These are phyloP conservation scores for Epicoccum sorghinum DNA, from an alignment of 2,329 filamentous ascomycete species.

Conservation along the genomic window DNA sequence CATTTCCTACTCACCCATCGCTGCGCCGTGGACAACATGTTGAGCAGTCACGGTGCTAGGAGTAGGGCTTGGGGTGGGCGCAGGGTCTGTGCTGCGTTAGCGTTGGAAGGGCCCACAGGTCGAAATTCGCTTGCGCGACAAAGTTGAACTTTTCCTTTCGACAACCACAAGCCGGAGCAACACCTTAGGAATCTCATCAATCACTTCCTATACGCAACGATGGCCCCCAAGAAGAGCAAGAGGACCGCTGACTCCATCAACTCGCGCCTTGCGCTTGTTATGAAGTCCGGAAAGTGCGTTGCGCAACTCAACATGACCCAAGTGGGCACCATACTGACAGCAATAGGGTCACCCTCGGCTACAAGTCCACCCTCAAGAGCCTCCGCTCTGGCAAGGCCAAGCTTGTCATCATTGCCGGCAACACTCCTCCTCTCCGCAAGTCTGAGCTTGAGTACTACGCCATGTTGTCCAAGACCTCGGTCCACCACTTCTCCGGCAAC, in stretches of 20 bases:
- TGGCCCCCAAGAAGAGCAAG: conserved; percentile 78
- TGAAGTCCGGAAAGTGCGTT: conserved; percentile 67
- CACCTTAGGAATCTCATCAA: conserved; percentile 31
- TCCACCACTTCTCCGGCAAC: conserved; percentile 98
- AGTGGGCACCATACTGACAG: conserved; percentile 23
- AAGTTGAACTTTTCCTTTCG: conserved; percentile 11
- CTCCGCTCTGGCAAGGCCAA: conserved; percentile 97
- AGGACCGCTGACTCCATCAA: conserved; percentile 85
- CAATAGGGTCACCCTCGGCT: conserved; percentile 78
- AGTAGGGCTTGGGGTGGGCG: too few species aligned
- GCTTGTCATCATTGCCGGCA: conserved; percentile 93
- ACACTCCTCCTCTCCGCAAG: conserved; percentile 98
- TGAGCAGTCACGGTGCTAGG: too few species aligned
- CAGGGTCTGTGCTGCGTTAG: neutral
- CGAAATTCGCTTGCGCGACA: conserved; percentile 18
- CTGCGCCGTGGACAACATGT: too few species aligned
- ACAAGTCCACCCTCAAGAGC: conserved; percentile 85
- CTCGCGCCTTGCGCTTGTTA: conserved; percentile 69
- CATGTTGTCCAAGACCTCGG: conserved; percentile 80
- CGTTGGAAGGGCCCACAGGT: conserved; percentile 4
- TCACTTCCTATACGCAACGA: conserved; percentile 55
- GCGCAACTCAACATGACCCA: conserved; percentile 18
- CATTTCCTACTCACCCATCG: too few species aligned
- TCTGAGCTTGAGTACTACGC: conserved; percentile 83
- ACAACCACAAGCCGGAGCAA: conserved; percentile 20